phyloP scores from a whole-genome alignment of 768 basidiomycete genomes.

The Boletus sensibilis region DNA sequence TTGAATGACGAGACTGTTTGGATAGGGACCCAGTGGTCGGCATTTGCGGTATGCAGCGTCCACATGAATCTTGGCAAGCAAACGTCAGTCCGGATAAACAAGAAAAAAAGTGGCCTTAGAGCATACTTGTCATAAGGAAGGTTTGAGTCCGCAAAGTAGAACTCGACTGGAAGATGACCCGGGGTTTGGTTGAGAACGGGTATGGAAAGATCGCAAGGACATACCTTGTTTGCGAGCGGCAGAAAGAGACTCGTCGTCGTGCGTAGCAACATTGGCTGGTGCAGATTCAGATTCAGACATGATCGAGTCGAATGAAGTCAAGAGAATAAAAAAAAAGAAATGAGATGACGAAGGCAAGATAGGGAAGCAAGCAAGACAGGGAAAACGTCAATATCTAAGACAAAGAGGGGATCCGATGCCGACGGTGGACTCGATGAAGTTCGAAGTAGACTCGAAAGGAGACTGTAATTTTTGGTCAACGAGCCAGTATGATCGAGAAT shows the following conservation, averaged over 20 bases:
- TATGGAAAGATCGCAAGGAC: conserved; percentile 14
- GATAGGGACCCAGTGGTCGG: conserved; percentile 89
- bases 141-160: conserved; percentile 97
- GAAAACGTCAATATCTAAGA: background rate
- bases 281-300: conserved; percentile 25
- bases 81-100: background rate
- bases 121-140: conserved; percentile 83
- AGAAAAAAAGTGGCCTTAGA: background rate
- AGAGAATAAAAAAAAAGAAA: background rate
- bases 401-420: background rate
- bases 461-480: no score
- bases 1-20: conserved; percentile 89
- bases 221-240: conserved; percentile 58
- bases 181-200: background rate
- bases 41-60: conserved; percentile 77
- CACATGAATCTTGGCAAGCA: conserved; percentile 78
- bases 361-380: background rate
- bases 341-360: background rate
- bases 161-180: conserved; percentile 62
- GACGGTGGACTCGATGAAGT: background rate
- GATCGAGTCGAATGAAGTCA: conserved; percentile 7
- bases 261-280: conserved; percentile 11
- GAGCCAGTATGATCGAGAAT: background rate
- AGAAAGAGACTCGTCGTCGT: conserved; percentile 42
- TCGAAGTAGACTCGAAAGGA: no score